Base-by-base conservation (phyloP, 169 alveolate species). In the Cryptosporidium felis region DNA sequence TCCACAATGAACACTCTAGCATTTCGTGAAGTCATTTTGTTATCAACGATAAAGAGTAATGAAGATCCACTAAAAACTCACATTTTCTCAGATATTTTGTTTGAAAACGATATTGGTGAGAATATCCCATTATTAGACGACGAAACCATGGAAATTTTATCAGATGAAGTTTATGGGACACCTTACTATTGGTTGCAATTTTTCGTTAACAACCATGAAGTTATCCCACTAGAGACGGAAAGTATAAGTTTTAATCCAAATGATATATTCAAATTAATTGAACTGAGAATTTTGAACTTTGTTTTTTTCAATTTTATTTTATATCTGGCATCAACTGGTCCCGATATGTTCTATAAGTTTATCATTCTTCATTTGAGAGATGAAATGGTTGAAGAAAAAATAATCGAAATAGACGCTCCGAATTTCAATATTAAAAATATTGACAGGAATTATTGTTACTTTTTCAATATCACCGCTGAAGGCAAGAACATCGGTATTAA, bases 161-260 rank as follows among this genome's bases (percentile, higher is more conserved):
- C 53, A 5, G 26, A 16, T 5, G 65, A 49, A 10, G 0, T 23
- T 53, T 53, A 34, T 49, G 85, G 85, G n/a, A 23, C 21, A 56
- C 74, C 85, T 36, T 74, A 74, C 56, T 53, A 36, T 53, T 74
- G 85, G 85, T 9, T 74, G 36, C 85, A 74, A 40, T 49, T n/a
- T 56, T 34, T 74, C 12, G 56, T 49, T 34, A 74, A 74, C 42
- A 74, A 74, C 67, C 21, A 1, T n/a, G 8, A 53, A 4, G 44
- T 74, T 32, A 65, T 65, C 0, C 81, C 81, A n/a, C 9, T 28
- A 30, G 34, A 46, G 30, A 12, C 28, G 36, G 21, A 9, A 26
- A 47, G 49, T 5, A 47, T 65, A 21, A 65, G 49, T 26, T 12
- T 65, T 4, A 26, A 65, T 5, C 53, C 42, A 6, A 3, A n/a